Conservation (phyloP, 176 grass and related monocot species). For the Alloteropsis semialata region DNA sequence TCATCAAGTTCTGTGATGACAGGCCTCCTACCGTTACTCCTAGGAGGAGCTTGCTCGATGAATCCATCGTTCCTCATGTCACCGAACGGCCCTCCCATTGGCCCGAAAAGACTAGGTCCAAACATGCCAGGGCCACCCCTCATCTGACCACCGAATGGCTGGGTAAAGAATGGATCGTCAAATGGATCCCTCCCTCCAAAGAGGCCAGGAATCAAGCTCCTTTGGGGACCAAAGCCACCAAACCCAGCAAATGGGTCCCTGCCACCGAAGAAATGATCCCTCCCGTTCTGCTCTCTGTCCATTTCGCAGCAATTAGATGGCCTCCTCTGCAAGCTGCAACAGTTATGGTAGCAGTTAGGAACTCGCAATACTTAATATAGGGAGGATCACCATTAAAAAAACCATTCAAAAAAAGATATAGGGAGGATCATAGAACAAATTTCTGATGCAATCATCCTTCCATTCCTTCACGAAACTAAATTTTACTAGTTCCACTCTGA, state of each 20-base stretch:
- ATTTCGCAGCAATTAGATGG: slow-evolving; percentile 19
- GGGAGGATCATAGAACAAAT: no score
- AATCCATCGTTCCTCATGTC: slow-evolving; percentile 39
- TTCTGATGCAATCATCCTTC: not conserved
- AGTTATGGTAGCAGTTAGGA: not conserved
- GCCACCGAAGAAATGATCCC: slow-evolving; percentile 40
- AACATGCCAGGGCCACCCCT: slow-evolving; percentile 60
- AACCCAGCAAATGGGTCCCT: slow-evolving; percentile 74
- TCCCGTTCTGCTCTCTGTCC: slow-evolving; percentile 65
- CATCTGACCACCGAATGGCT: slow-evolving; percentile 65
- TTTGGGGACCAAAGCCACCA: slow-evolving; percentile 41
- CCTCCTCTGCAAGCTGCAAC: not conserved
- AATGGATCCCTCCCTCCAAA: slow-evolving; percentile 86
- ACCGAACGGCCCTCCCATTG: slow-evolving; percentile 31
- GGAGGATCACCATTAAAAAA: not conserved
- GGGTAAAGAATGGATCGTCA: slow-evolving; percentile 88
- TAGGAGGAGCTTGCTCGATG: slow-evolving; percentile 37
- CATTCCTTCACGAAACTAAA: not conserved
- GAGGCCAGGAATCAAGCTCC: slow-evolving; percentile 54
- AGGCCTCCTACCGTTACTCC: slow-evolving; percentile 27
- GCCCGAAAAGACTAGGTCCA: slow-evolving; percentile 22
- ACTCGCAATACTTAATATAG: not conserved
- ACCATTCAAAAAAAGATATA: no score
- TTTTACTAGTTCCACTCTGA: not conserved
- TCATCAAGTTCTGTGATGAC: slow-evolving; percentile 71